A percentile compares a stretch with the other conserved stretches of the same genome.
Conservation (phyloP, 164 flowering plant genomes). For the Magnolia officinalis region DNA sequence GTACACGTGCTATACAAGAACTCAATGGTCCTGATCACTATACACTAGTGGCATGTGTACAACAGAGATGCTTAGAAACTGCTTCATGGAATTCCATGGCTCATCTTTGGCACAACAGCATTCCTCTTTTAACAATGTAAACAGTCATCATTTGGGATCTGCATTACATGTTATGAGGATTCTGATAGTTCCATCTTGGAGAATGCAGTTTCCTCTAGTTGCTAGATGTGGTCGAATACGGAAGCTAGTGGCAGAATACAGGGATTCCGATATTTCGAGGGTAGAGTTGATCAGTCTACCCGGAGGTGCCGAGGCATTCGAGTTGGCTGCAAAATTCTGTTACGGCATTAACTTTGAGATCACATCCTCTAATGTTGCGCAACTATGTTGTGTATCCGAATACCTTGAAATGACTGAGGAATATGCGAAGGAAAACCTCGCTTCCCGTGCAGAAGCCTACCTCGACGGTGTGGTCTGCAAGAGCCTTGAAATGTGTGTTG, state of each 20-base stretch:
- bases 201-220: slow-evolving; percentile 82
- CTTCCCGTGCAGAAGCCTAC: slow-evolving; percentile 71
- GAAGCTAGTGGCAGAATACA: slow-evolving; percentile 61
- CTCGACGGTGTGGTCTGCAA: slow-evolving; percentile 65
- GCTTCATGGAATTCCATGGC: neutral
- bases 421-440: slow-evolving; percentile 69
- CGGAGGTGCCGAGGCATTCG: slow-evolving; percentile 88
- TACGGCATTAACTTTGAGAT: slow-evolving; percentile 89
- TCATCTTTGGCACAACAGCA: neutral
- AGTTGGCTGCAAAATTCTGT: slow-evolving; percentile 86
- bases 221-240: slow-evolving; percentile 78
- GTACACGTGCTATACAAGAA: neutral
- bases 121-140: neutral
- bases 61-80: neutral
- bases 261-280: slow-evolving; percentile 56
- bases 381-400: slow-evolving; percentile 71
- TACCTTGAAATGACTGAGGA: slow-evolving; percentile 95
- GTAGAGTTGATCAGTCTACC: slow-evolving; percentile 70
- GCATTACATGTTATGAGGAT: neutral
- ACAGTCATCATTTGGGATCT: neutral
- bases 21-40: neutral
- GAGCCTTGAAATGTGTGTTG: slow-evolving; percentile 68
- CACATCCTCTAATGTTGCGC: slow-evolving; percentile 74
- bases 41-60: neutral
- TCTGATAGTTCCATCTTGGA: slow-evolving; percentile 6